Base-by-base conservation (phyloP, 2,329 filamentous ascomycete genomes). In the Alternaria consortialis region DNA sequence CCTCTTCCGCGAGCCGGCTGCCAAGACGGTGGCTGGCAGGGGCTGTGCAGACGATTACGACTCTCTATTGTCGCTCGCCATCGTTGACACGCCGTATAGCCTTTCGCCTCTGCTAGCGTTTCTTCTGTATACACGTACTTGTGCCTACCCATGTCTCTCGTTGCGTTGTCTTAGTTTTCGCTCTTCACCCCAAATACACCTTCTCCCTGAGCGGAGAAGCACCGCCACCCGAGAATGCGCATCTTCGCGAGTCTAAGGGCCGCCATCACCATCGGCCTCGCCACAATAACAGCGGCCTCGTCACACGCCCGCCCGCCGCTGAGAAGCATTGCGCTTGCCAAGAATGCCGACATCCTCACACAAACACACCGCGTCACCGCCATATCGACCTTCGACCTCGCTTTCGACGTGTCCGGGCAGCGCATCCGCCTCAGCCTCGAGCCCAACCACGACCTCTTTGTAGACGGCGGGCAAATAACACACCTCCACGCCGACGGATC, bases 361-460 rank as follows among this genome's bases (percentile, higher is more conserved):
- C 89, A 90, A 15, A 91, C 90, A 46, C 88, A 92, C 76, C 88
- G 90, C 60, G 87, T 97, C 47, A 90, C 95, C 74, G 89, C 93
- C 50, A 83, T 91, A 58, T 94, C 93, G 13, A 83, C 88, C 23
- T 99, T 99, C 78, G 92, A 97, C 72, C 82, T 99, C 63, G 89
- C 87, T 31, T 97, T 99, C 77, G 84, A 87, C 58, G 82, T 97
- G 36, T 82, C 87, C 62, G 84, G 86, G 54, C 82, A 85, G 62
- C 86, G 88, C 68, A 84, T 98, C 72, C 92, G 93, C 67, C 85
- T 99, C 53, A 86, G 87, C 56, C 85, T 99, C 50, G 89, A 95
- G 76, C 95, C 95, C 4, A 98, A 98, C 77, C 88, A 97, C 81
- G 92, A 98, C 79, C 89, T 98, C 60, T 84, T 99, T 46, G 87